Percentiles rank a stretch among this genome's conserved stretches.
phyloP scores from a whole-genome alignment of 495 filamentous ascomycete genomes.

The Penicillium nucicola region DNA sequence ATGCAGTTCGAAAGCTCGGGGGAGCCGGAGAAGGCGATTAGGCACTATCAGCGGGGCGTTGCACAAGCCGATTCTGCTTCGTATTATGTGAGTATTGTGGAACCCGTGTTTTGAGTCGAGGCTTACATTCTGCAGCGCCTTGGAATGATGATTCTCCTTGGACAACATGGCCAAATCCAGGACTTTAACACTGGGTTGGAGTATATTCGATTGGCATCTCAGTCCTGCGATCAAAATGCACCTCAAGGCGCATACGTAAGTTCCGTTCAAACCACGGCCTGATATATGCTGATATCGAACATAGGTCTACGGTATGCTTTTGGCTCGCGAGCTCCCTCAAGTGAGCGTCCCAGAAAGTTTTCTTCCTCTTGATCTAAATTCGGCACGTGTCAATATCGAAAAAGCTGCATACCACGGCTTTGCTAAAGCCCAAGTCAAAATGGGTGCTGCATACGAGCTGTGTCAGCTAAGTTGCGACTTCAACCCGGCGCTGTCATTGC shows the following conservation, averaged over 20 bases:
- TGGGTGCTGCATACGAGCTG: slow-evolving; percentile 93
- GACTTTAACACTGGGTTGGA: slow-evolving; percentile 76
- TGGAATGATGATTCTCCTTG: slow-evolving; percentile 96
- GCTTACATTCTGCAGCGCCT: slow-evolving; percentile 55
- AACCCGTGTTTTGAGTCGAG: neutral
- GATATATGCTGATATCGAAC: slow-evolving; percentile 7
- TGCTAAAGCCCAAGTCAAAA: slow-evolving; percentile 95
- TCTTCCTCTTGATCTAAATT: slow-evolving; percentile 69
- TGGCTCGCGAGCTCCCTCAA: slow-evolving; percentile 84
- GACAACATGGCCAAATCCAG: slow-evolving; percentile 84
- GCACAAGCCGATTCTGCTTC: slow-evolving; percentile 83
- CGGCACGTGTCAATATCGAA: slow-evolving; percentile 86
- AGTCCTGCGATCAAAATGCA: slow-evolving; percentile 92
- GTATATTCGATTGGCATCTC: slow-evolving; percentile 76
- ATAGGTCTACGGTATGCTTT: slow-evolving; percentile 88
- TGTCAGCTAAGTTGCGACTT: slow-evolving; percentile 94
- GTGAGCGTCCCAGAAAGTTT: slow-evolving; percentile 72
- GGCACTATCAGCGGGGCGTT: slow-evolving; percentile 81
- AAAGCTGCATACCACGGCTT: slow-evolving; percentile 96
- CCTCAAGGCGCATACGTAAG: slow-evolving; percentile 90
- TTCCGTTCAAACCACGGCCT: slow-evolving; percentile 2
- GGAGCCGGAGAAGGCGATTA: slow-evolving; percentile 83
- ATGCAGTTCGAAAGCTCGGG: slow-evolving; percentile 97
- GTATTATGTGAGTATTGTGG: slow-evolving; percentile 57
- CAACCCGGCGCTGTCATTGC: slow-evolving; percentile 83